Evolutionary conservation across 2,329 filamentous ascomycete genomes (phyloP), one percentile per base, ranked within the genome.

Genomic region (Xylariaceae sp.): DNA sequence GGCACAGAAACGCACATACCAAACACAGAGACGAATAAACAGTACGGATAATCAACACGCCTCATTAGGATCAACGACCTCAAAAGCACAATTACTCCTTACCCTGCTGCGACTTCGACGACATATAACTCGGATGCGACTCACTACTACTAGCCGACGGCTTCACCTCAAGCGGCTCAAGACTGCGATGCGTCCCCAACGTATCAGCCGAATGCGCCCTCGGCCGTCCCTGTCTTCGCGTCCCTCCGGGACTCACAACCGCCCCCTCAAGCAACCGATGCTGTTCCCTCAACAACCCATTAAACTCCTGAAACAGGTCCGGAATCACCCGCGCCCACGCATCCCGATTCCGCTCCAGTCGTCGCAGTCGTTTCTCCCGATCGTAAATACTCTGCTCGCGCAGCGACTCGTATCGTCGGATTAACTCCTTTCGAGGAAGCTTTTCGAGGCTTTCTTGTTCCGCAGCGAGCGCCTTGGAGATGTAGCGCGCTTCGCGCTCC

Each of bases 271-370:
- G 70, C 18, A 78, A 67, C 4, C 70, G 72, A 18, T 72, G 69
- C 48, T 70, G 69, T 44, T 70, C 66, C n/a, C 66, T 60, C 45
- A 72, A 52, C 17, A 71, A 10, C 1, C 47, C 61, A 64, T 77
- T 76, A 37, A 82, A 70, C 37, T 74, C 76, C 42, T 79, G 74
- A 45, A 82, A 69, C 3, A 82, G 71, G 3, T 78, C 76, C 1
- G 77, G 70, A 30, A 82, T 66, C 2, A 78, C 75, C 11, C 74
- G 71, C 48, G 78, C 67, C 75, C 77, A 77, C 2, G 77, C 68
- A 45, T 81, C 78, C 47, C 77, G 75, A 53, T 78, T 77, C 13
- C 73, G 72, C 68, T 82, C 80, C 1, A 82, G 72, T 13, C 73
- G 71, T 5, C 75, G 73, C 10, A 82, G 67, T 1, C 80, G 75